Evolutionary conservation across 176 grass and related monocot genomes (phyloP).

Genomic region (Musa troglodytarum): DNA sequence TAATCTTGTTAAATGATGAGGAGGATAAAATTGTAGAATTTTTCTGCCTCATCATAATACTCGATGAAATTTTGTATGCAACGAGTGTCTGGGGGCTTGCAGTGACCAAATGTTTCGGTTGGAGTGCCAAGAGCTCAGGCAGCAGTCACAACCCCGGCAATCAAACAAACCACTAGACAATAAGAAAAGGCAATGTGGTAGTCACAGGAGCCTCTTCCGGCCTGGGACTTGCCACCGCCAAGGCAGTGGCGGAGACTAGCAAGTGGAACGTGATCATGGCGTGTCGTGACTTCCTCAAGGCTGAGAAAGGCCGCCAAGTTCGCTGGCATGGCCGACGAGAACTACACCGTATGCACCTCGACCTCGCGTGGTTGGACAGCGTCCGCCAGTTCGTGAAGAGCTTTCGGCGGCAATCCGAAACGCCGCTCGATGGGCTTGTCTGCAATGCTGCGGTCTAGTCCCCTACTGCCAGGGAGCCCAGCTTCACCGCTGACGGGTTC

Average conservation of each 20-base stretch:
- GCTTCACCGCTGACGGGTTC: constrained; percentile 76
- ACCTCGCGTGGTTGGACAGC: constrained; percentile 82
- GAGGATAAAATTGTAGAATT: not conserved
- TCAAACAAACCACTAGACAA: constrained; percentile 34
- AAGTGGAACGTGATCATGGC: constrained; percentile 93
- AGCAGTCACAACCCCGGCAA: constrained; percentile 42
- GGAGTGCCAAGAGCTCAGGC: constrained; percentile 52
- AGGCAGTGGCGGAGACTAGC: constrained; percentile 68
- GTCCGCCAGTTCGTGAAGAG: constrained; percentile 76
- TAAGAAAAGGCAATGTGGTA: constrained; percentile 72
- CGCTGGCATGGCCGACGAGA: constrained; percentile 71
- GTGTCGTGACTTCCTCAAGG: constrained; percentile 94
- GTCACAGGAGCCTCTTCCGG: constrained; percentile 90
- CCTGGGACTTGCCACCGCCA: constrained; percentile 77
- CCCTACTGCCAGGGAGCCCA: constrained; percentile 78
- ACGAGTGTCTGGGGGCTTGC: not conserved
- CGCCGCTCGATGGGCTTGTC: constrained; percentile 77
- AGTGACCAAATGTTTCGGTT: constrained; percentile 41
- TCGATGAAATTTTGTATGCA: not conserved
- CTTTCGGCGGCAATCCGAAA: constrained; percentile 45
- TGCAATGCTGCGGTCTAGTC: constrained; percentile 94
- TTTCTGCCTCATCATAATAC: not conserved
- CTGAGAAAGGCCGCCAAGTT: constrained; percentile 57
- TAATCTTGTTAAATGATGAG: not conserved
- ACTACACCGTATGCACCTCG: constrained; percentile 82